Percentiles rank a stretch among this genome's conserved stretches.
These are phyloP conservation scores for Geosmithia putterillii DNA, from an alignment of 2,329 filamentous ascomycete genomes.

Conservation along the genomic window DNA sequence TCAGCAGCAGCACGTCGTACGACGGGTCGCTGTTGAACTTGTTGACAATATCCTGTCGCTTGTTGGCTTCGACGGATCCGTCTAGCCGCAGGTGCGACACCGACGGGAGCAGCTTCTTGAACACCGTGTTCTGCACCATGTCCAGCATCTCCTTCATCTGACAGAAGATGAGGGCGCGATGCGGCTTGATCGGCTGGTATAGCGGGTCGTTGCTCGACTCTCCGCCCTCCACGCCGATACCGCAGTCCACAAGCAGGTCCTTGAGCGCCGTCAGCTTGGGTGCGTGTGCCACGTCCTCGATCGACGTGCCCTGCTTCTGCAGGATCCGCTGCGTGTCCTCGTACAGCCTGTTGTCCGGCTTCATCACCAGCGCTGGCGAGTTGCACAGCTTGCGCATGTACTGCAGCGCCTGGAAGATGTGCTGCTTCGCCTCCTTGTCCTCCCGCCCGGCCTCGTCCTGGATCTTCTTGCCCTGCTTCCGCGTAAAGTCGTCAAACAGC, in stretches of 20 bases:
- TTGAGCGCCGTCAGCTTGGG: slow-evolving; percentile 85
- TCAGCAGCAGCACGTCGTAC: slow-evolving; percentile 87
- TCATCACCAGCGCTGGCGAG: slow-evolving; percentile 90
- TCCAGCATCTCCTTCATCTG: slow-evolving; percentile 99
- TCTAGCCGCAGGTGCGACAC: slow-evolving; percentile 93
- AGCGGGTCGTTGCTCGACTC: slow-evolving; percentile 45
- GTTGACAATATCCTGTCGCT: slow-evolving; percentile 95
- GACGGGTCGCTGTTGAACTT: slow-evolving; percentile 97
- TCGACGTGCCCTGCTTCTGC: slow-evolving; percentile 62
- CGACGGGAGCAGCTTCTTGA: slow-evolving; percentile 81
- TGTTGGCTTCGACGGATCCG: slow-evolving; percentile 81
- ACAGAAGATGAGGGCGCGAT: slow-evolving; percentile 93
- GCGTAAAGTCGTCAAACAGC: slow-evolving; percentile 92
- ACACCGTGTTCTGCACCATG: slow-evolving; percentile 90
- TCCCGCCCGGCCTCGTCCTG: slow-evolving; percentile 70
- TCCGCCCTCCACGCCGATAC: slow-evolving; percentile 70
- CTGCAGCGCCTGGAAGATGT: slow-evolving; percentile 97
- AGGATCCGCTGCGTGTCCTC: slow-evolving; percentile 76
- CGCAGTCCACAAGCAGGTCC: slow-evolving; percentile 94
- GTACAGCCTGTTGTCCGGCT: slow-evolving; percentile 83
- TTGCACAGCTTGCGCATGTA: slow-evolving; percentile 99
- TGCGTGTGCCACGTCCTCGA: slow-evolving; percentile 79
- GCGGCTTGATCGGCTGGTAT: slow-evolving; percentile 81
- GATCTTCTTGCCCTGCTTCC: slow-evolving; percentile 82
- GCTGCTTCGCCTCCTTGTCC: slow-evolving; percentile 90